phyloP scores from a whole-genome alignment of 208 protist species.

The Vickermania ingenoplastis region DNA sequence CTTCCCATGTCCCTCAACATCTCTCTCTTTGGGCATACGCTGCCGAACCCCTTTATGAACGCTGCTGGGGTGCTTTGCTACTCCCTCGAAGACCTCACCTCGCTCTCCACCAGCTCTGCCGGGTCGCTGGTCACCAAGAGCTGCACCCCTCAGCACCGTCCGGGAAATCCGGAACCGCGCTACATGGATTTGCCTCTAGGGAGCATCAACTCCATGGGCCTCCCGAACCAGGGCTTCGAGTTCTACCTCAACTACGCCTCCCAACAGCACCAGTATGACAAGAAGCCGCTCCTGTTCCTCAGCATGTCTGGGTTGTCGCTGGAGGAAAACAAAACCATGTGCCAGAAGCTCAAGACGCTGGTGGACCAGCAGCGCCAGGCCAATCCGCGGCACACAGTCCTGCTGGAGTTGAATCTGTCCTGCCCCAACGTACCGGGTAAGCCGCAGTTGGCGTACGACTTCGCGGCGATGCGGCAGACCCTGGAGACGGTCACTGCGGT shows the following conservation, averaged over 20 bases:
- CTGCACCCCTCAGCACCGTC: constrained; percentile 51
- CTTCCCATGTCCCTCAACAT: constrained; percentile 68
- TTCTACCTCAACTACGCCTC: constrained; percentile 60
- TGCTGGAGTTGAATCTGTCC: constrained; percentile 83
- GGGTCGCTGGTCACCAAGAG: constrained; percentile 81
- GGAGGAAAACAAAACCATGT: constrained; percentile 73
- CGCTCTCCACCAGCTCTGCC: constrained; percentile 44
- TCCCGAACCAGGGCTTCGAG: constrained; percentile 79
- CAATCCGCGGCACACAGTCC: constrained; percentile 5
- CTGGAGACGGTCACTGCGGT: constrained; percentile 40
- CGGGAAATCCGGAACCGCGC: constrained; percentile 77
- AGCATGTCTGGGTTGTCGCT: constrained; percentile 75
- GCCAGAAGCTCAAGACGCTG: constrained; percentile 28
- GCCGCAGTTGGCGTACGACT: constrained; percentile 86
- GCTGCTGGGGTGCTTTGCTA: constrained; percentile 76
- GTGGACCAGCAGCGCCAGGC: constrained; percentile 31
- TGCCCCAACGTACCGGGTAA: constrained; percentile 87
- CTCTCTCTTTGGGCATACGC: constrained; percentile 34
- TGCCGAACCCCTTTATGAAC: constrained; percentile 87
- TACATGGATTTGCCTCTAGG: constrained; percentile 60
- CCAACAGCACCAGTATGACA: constrained; percentile 24
- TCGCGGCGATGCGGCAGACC: constrained; percentile 58
- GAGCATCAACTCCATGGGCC: constrained; percentile 85
- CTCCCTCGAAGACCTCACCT: constrained; percentile 40
- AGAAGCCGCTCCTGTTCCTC: constrained; percentile 71